Base-by-base conservation (phyloP, 129 eudicot genomes). In the Daucus carota region DNA sequence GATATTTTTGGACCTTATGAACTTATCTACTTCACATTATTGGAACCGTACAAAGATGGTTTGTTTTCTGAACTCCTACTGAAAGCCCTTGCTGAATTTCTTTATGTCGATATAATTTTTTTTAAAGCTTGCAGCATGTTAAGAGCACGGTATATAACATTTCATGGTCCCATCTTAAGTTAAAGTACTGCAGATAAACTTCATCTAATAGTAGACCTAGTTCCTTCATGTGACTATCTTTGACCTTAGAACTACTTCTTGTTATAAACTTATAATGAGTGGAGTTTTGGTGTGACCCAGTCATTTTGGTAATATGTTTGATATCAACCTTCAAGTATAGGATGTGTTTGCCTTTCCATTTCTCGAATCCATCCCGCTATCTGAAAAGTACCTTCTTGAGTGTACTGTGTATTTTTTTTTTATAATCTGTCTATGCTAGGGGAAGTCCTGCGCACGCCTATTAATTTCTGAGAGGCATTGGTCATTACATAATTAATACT, bases 1-100 rank as follows among this genome's bases (percentile, higher is more conserved):
- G 82, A 70, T 3, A 70, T 83, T 52, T 93, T 93, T 75, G 98
- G 98, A 84, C 98, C 98, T 47, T 88, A 85, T 31, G 96, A 90
- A 81, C 87, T 90, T 82, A 80, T 90, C 62, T 54, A 82, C 81
- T 88, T 90, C 90, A 85, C 89, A 13, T 85, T 90, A 42, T 73
- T 43, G 74, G 92, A 4, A 20, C 90, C 88, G 33, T 93, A 93
- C 65, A 52, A 12, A 77, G 86, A 83, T 18, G 74, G 98, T 89
- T 50, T 26, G 96, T 84, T 48, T 74, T 74, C 70, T 77, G 36
- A 77, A 65, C 80, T 80, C 75, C 59, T 40, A 28, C 42, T 31
- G 74, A 45, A 17, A 40, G 14, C 71, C 28, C 10, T 76, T 63
- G 22, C 72, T 66, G 2, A 33, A 33, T 33, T 66, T 14, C 5